Evolutionary conservation across 2,329 filamentous ascomycete genomes (phyloP).

Genomic region (Anisogramma anomala): DNA sequence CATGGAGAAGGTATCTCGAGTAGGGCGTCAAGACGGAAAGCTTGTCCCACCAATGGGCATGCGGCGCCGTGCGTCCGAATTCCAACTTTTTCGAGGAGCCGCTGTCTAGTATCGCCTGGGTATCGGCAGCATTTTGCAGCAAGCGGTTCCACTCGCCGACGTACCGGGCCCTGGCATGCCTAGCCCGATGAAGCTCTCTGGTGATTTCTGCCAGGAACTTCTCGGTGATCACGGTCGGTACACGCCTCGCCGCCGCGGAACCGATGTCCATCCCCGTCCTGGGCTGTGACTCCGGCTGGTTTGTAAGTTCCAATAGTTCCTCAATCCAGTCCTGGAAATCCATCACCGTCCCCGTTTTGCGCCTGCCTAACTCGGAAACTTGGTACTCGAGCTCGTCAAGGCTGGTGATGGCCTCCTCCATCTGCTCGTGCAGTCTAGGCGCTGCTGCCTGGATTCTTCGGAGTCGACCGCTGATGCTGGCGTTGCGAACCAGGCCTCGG

Average conservation of each 20-base stretch:
- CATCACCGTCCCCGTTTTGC: conserved; percentile 66
- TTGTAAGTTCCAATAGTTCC: conserved; percentile 70
- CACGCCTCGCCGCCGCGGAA: conserved; percentile 31
- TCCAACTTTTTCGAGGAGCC: conserved; percentile 69
- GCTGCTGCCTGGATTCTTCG: conserved; percentile 67
- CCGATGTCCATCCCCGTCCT: conserved; percentile 30
- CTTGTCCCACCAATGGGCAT: conserved; percentile 42
- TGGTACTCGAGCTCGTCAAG: conserved; percentile 74
- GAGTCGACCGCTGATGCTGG: conserved; percentile 63
- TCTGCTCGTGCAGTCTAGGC: conserved; percentile 71
- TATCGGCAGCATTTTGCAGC: conserved; percentile 59
- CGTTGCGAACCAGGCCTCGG: conserved; percentile 65
- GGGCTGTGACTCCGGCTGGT: conserved; percentile 50
- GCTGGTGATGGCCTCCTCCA: conserved; percentile 71
- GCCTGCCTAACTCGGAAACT: conserved; percentile 63
- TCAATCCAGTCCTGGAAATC: conserved; percentile 92
- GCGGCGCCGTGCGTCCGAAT: conserved; percentile 50
- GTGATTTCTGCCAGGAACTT: conserved; percentile 87
- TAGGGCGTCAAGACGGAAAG: conserved; percentile 63
- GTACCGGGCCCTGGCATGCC: conserved; percentile 74
- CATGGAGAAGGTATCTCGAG: conserved; percentile 67
- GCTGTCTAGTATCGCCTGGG: conserved; percentile 76
- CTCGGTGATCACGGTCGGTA: conserved; percentile 81
- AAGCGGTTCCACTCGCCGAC: conserved; percentile 75
- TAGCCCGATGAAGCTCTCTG: conserved; percentile 65